phyloP scores from a whole-genome alignment of 1,284 basidiomycete genomes.

The Macrocystidia cucumis region DNA sequence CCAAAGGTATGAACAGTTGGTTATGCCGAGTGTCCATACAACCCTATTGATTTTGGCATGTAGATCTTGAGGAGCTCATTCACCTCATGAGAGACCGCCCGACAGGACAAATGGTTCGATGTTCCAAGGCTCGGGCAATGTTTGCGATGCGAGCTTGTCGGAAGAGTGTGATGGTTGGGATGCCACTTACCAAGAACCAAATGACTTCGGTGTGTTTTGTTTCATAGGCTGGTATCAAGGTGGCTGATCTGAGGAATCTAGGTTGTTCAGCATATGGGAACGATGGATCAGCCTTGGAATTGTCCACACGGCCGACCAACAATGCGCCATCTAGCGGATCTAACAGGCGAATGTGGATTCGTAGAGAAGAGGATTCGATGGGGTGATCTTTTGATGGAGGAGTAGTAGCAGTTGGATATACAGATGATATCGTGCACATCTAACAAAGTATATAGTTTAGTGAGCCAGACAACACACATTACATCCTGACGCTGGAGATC shows the following conservation, averaged over 20 bases:
- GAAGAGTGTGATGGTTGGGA: slow-evolving; percentile 95
- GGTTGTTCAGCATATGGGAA: slow-evolving; percentile 91
- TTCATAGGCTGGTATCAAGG: slow-evolving; percentile 2
- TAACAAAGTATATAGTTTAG: no score
- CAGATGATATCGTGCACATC: no score
- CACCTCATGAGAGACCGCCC: slow-evolving; percentile 77
- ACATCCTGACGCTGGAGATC: no score
- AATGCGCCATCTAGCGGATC: slow-evolving; percentile 78
- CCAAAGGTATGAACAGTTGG: slow-evolving; percentile 31
- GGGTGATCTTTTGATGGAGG: no score
- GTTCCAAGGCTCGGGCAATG: slow-evolving; percentile 92
- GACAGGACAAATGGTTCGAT: slow-evolving; percentile 76
- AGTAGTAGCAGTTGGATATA: no score
- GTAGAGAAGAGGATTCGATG: no score
- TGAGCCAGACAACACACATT: no score
- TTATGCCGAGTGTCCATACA: not conserved
- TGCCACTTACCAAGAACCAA: slow-evolving; percentile 63
- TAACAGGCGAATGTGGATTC: slow-evolving; percentile 14
- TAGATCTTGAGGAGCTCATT: slow-evolving; percentile 94
- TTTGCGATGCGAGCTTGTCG: slow-evolving; percentile 95
- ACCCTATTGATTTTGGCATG: not conserved
- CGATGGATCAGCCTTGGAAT: slow-evolving; percentile 97
- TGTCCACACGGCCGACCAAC: slow-evolving; percentile 96
- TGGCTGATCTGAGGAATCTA: slow-evolving; percentile 22
- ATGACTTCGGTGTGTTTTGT: slow-evolving; percentile 67